Evolutionary conservation across 2,329 filamentous ascomycete species (phyloP).

Genomic region (Fusarium tuaranense): DNA sequence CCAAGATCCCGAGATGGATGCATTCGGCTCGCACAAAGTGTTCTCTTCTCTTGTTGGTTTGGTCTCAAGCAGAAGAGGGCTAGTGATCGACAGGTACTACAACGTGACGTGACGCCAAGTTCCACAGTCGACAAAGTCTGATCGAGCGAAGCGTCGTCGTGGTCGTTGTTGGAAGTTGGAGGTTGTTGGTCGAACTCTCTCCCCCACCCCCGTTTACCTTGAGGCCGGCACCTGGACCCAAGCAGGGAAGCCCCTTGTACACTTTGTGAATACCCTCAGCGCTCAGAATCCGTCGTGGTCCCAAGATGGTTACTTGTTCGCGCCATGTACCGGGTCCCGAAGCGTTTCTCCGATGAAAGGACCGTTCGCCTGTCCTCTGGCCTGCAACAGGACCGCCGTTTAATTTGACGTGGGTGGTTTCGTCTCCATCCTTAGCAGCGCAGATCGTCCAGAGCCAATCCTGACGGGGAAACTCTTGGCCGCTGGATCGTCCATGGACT

Average conservation of each 20-base stretch:
- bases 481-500: not conserved
- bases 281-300: conserved; percentile 4
- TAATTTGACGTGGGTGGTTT: conserved; percentile 32
- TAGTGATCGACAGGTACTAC: conserved; percentile 18
- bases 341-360: conserved; percentile 27
- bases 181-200: not conserved
- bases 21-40: conserved; percentile 21
- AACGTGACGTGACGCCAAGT: conserved; percentile 18
- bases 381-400: conserved; percentile 25
- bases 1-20: conserved; percentile 2
- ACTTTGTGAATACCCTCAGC: conserved; percentile 31
- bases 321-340: conserved; percentile 3
- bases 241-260: conserved; percentile 26
- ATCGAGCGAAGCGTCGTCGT: not conserved
- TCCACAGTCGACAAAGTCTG: conserved; percentile 16
- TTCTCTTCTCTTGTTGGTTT: conserved; percentile 11
- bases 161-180: not conserved
- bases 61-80: not conserved
- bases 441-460: conserved; percentile 33
- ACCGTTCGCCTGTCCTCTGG: conserved; percentile 25
- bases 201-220: not conserved
- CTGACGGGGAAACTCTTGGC: conserved; percentile 14
- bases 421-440: conserved; percentile 31
- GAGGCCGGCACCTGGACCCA: conserved; percentile 9
- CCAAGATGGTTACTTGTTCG: conserved; percentile 12